Conservation (phyloP, 1,284 basidiomycete species). For the Xerocomus subilludens region DNA sequence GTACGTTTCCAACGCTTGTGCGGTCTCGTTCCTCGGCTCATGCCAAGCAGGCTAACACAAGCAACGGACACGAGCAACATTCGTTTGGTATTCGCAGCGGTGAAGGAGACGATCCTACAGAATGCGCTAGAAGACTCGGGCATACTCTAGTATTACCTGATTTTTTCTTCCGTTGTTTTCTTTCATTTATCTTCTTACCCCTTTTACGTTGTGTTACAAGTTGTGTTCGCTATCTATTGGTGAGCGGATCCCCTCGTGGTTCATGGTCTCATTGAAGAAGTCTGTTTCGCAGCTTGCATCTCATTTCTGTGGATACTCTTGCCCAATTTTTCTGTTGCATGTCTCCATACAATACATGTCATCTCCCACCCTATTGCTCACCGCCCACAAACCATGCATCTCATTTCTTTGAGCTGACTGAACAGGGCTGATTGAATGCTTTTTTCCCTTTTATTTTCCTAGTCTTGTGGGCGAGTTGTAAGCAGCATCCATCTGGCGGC, state of each 20-base stretch:
- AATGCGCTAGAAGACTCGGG: constrained; percentile 88
- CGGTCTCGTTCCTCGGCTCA: constrained; percentile 1
- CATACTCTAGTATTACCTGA: constrained; percentile 61
- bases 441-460: not conserved
- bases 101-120: constrained; percentile 97
- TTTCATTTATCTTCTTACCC: not conserved
- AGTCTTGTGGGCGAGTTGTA: constrained; percentile 1
- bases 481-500: not conserved
- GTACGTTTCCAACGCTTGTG: constrained; percentile 61
- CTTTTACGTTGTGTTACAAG: constrained; percentile 13
- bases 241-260: constrained; percentile 21
- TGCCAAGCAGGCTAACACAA: constrained; percentile 71
- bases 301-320: constrained; percentile 50
- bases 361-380: constrained; percentile 42
- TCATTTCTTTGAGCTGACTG: too few relatives aligned
- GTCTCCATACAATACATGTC: constrained; percentile 47
- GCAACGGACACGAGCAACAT: constrained; percentile 86
- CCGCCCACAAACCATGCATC: not conserved
- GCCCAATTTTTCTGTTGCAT: constrained; percentile 38
- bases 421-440: not conserved
- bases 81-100: constrained; percentile 93
- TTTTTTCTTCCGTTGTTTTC: not conserved
- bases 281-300: constrained; percentile 43
- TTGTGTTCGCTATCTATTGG: constrained; percentile 46
- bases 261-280: constrained; percentile 13